phyloP scores from a whole-genome alignment of 345 rosid genomes.

The Rhodamnia argentea region DNA sequence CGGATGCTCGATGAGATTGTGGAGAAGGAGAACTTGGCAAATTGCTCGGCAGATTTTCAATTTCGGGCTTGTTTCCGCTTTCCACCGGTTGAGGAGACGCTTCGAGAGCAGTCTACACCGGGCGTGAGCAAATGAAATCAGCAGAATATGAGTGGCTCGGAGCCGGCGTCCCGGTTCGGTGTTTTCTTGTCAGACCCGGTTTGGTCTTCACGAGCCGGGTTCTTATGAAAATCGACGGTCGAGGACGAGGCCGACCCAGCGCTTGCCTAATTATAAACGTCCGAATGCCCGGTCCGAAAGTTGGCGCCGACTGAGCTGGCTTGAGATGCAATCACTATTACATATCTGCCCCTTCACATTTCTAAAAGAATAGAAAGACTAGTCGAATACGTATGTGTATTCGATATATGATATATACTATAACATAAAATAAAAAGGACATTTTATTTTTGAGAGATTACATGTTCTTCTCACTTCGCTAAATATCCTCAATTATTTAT shows the following conservation, averaged over 20 bases:
- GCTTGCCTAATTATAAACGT: not conserved
- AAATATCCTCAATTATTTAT: too few relatives aligned
- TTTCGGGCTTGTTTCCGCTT: not conserved
- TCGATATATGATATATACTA: too few relatives aligned
- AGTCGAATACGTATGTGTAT: too few relatives aligned
- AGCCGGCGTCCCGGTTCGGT: not conserved
- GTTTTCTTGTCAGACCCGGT: too few relatives aligned
- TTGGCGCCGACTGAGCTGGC: not conserved
- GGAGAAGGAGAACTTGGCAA: not conserved
- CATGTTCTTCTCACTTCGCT: too few relatives aligned
- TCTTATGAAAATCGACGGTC: not conserved
- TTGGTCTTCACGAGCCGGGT: not conserved
- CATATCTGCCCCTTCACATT: not conserved
- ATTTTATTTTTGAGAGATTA: too few relatives aligned
- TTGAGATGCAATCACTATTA: not conserved
- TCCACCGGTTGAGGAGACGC: not conserved
- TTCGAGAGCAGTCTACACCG: not conserved
- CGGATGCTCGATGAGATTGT: not conserved
- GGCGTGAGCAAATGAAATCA: not conserved
- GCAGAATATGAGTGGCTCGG: not conserved
- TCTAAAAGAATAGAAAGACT: too few relatives aligned
- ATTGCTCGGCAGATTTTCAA: not conserved
- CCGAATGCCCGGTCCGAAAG: not conserved
- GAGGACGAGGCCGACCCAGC: not conserved
- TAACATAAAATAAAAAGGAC: too few relatives aligned